Base-by-base conservation (phyloP, 495 filamentous ascomycete genomes). In the Polyplosphaeria fusca region DNA sequence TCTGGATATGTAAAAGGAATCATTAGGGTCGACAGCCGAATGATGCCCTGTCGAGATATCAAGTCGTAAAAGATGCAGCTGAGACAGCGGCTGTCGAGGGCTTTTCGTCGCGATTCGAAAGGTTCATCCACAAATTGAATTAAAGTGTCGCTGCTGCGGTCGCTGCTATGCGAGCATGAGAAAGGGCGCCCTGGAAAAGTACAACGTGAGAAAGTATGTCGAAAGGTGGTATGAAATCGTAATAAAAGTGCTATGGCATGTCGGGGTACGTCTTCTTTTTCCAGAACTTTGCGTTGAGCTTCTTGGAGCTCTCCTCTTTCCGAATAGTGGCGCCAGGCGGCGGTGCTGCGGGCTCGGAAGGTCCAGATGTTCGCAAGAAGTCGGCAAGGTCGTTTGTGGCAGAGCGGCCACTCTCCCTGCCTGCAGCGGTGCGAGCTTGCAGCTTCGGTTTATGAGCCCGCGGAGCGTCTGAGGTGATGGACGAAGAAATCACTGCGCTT, bases 321-420 rank as follows among this genome's bases (percentile, higher is more conserved):
- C 47, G 45, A 11, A 43, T 41, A 12, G 51, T 26, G 4, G 44
- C 11, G 11, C 52, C 46, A 1, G 51, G 49, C 16, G 57, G 27
- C 3, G 47, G 46, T 11, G 47, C 35, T 7, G 52, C 19, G 16
- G 58, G 59, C 25, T 68, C 66, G 12, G 87, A 87, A n/a, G 89
- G 88, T 18, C 79, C 88, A 20, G 86, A 87, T 55, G 84, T 86
- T 37, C 79, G 82, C 13, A 96, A 72, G 69, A 95, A 94, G 60
- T 88, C 86, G 2, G 89, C 88, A 49, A 95, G 70, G 26, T 91
- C 88, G 37, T 80, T 81, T 2, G 87, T 90, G 24, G 76, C 76
- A 71, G 45, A 74, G 60, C 49, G 68, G 14, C 39, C 58, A 3
- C 30, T 12, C 9, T n/a, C n/a, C n/a, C n/a, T n/a, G n/a, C n/a